These are phyloP conservation scores for Aspergillus alliaceus DNA, from an alignment of 2,329 filamentous ascomycete genomes.

Conservation along the genomic window DNA sequence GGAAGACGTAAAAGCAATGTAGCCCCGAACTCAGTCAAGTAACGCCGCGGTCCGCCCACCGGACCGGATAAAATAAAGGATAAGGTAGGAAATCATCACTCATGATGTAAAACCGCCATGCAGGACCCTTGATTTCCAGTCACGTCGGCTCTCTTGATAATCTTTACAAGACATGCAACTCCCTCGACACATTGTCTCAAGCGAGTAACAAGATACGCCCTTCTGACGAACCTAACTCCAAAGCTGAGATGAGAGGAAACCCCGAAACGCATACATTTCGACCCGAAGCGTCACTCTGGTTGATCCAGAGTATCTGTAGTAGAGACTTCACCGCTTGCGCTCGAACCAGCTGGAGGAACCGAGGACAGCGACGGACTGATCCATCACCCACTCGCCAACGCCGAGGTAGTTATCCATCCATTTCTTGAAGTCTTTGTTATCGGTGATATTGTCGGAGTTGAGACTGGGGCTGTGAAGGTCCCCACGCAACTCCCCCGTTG, in stretches of 20 bases:
- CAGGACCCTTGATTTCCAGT: neutral
- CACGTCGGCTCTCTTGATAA: neutral
- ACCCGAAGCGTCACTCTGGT: neutral
- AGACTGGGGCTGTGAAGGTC: slow-evolving; percentile 63
- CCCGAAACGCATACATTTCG: neutral
- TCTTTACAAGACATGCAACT: neutral
- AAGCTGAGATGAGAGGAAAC: neutral
- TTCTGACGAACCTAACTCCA: neutral
- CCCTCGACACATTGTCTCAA: neutral
- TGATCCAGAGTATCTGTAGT: neutral
- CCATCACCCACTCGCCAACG: slow-evolving; percentile 97
- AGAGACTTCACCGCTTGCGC: slow-evolving; percentile 66
- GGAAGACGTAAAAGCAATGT: neutral
- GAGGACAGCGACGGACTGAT: slow-evolving; percentile 90
- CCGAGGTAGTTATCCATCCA: slow-evolving; percentile 95
- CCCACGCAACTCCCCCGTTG: slow-evolving; percentile 27
- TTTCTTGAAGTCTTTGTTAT: slow-evolving; percentile 77
- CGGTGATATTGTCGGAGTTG: slow-evolving; percentile 79
- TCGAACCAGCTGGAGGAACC: slow-evolving; percentile 89
- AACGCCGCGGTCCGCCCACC: slow-evolving; percentile 22
- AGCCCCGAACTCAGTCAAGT: slow-evolving; percentile 8
- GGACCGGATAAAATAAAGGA: slow-evolving; percentile 6
- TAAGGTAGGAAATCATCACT: slow-evolving; percentile 15
- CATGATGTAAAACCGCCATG: slow-evolving; percentile 9
- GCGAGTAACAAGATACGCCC: neutral